phyloP scores from a whole-genome alignment of 2,329 filamentous ascomycete species.

The Ascochyta rabiei region DNA sequence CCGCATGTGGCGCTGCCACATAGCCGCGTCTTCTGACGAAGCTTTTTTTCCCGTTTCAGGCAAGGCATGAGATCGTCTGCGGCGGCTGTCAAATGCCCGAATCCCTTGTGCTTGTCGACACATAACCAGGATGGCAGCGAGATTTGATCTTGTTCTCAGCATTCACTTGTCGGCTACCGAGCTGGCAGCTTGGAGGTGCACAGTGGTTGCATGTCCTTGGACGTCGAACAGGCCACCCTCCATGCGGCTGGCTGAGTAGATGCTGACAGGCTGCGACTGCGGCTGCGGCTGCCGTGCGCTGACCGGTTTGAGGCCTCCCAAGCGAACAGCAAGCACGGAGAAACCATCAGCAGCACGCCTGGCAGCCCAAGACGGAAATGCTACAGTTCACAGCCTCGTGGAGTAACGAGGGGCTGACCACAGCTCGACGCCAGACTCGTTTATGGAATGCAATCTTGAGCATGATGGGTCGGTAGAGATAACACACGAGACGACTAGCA shows the following conservation, averaged over 20 bases:
- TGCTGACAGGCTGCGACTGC: neutral
- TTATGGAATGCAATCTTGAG: too few relatives aligned
- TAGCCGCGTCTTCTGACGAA: conserved; percentile 16
- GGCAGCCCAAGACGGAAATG: neutral
- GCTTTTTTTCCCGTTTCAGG: conserved; percentile 14
- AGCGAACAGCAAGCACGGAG: conserved; percentile 3
- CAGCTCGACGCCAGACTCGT: neutral
- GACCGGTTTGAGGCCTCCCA: conserved; percentile 4
- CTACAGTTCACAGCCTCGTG: conserved; percentile 7
- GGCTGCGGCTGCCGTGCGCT: neutral
- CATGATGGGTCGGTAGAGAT: too few relatives aligned
- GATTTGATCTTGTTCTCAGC: neutral
- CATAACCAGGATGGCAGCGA: neutral
- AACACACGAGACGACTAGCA: too few relatives aligned
- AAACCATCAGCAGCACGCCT: conserved; percentile 1
- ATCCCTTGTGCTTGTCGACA: neutral
- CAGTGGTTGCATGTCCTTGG: neutral
- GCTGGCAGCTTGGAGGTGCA: neutral
- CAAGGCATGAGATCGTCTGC: conserved; percentile 13
- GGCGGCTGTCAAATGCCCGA: conserved; percentile 6
- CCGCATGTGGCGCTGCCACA: conserved; percentile 12
- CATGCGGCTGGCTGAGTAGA: conserved; percentile 14
- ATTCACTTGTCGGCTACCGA: neutral
- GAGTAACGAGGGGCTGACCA: conserved; percentile 3
- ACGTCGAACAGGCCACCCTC: neutral